A percentile compares a stretch with the other conserved stretches of the same genome.
phyloP scores from a whole-genome alignment of 1,284 basidiomycete species.

The Trichosporon sp. region DNA sequence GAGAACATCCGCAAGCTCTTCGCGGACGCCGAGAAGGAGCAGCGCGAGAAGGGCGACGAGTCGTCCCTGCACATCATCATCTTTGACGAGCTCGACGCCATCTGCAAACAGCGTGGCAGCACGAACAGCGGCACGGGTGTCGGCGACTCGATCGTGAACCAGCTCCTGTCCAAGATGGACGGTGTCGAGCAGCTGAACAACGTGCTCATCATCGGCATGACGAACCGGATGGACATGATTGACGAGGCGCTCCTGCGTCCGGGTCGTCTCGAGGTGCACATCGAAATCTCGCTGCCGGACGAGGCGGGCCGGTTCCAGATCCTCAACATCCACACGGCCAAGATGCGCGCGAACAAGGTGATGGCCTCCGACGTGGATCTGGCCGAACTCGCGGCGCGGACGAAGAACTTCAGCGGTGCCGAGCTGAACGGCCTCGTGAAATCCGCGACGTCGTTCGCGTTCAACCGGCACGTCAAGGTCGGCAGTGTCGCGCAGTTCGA shows the following conservation, averaged over 20 bases:
- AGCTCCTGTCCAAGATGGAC: slow-evolving; percentile 99
- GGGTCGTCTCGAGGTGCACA: slow-evolving; percentile 99
- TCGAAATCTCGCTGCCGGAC: slow-evolving; percentile 98
- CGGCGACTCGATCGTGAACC: slow-evolving; percentile 98
- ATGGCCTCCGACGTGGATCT: slow-evolving; percentile 90
- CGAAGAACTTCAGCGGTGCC: slow-evolving; percentile 98
- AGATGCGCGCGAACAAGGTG: slow-evolving; percentile 89
- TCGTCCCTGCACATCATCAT: slow-evolving; percentile 97
- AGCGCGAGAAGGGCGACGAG: slow-evolving; percentile 98
- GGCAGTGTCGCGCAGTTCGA: slow-evolving; percentile 97
- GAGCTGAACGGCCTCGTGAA: slow-evolving; percentile 96
- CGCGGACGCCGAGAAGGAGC: slow-evolving; percentile 97
- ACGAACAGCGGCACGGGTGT: slow-evolving; percentile 88
- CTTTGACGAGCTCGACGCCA: slow-evolving; percentile 97
- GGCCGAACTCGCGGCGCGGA: slow-evolving; percentile 75
- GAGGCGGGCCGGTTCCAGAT: slow-evolving; percentile 92
- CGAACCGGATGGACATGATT: slow-evolving; percentile 98
- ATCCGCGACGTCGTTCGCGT: slow-evolving; percentile 96
- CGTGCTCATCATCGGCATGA: slow-evolving; percentile 99
- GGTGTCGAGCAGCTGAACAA: slow-evolving; percentile 99
- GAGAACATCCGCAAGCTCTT: slow-evolving; percentile 99
- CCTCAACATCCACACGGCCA: slow-evolving; percentile 89
- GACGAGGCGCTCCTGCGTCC: slow-evolving; percentile 97
- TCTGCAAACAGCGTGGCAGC: slow-evolving; percentile 97
- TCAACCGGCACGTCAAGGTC: slow-evolving; percentile 96